Conservation (phyloP, 2,329 filamentous ascomycete species). For the Phoma sp. region DNA sequence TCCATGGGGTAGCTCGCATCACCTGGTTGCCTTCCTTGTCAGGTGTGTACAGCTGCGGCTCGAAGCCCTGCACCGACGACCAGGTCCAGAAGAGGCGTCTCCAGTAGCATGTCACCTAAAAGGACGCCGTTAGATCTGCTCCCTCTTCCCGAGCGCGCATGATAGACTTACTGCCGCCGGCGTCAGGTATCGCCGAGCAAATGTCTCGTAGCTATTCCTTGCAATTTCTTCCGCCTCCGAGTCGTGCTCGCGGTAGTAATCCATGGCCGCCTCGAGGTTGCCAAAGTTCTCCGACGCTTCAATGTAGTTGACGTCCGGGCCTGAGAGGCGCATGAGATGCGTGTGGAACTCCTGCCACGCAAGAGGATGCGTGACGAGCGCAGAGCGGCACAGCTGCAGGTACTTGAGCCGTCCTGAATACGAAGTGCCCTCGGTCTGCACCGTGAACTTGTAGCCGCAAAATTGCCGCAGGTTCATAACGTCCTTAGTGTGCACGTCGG, state of each 20-base stretch:
- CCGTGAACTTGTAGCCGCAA: slow-evolving; percentile 58
- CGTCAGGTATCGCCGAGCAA: slow-evolving; percentile 40
- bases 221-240: slow-evolving; percentile 39
- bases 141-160: background rate
- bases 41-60: slow-evolving; percentile 34
- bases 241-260: slow-evolving; percentile 40
- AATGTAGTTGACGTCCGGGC: slow-evolving; percentile 42
- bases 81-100: slow-evolving; percentile 40
- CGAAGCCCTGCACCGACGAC: slow-evolving; percentile 40
- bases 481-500: slow-evolving; percentile 39
- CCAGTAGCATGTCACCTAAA: slow-evolving; percentile 44
- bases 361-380: slow-evolving; percentile 41
- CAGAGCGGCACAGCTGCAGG: slow-evolving; percentile 56
- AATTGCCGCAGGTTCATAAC: slow-evolving; percentile 44
- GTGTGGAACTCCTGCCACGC: slow-evolving; percentile 47
- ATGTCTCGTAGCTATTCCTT: slow-evolving; percentile 40
- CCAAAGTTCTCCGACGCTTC: slow-evolving; percentile 41
- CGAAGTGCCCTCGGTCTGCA: slow-evolving; percentile 61
- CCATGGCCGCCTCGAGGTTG: slow-evolving; percentile 42
- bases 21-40: slow-evolving; percentile 34
- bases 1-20: slow-evolving; percentile 43
- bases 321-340: slow-evolving; percentile 40
- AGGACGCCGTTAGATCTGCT: background rate
- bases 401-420: slow-evolving; percentile 63
- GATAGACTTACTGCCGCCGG: slow-evolving; percentile 36